A percentile compares a stretch with the other conserved stretches of the same genome.
Conservation (phyloP, 73 alveolate species). For the Uronychia binucleata region DNA sequence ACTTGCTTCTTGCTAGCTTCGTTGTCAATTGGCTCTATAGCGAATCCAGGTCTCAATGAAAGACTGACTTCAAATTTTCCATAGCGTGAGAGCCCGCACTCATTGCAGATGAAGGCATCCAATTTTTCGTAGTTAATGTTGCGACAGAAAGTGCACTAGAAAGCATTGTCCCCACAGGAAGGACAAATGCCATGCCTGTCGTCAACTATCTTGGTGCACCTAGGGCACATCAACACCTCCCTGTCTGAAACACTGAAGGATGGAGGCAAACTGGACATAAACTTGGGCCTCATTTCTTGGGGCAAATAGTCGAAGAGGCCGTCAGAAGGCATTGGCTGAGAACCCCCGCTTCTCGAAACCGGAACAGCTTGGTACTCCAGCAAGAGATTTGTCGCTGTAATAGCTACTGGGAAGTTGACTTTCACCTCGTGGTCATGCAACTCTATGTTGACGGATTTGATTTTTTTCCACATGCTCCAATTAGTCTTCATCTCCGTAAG, state of each 20-base stretch:
- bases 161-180: constrained; percentile 67
- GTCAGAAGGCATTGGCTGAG: background rate
- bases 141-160: constrained; percentile 59
- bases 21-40: constrained; percentile 25
- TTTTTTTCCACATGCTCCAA: constrained; percentile 45
- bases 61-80: constrained; percentile 47
- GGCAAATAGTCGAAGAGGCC: background rate
- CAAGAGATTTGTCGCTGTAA: constrained; percentile 37
- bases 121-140: constrained; percentile 65
- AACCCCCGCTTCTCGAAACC: background rate
- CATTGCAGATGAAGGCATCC: constrained; percentile 70
- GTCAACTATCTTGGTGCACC: constrained; percentile 60
- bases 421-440: constrained; percentile 7
- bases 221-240: constrained; percentile 55
- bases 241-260: constrained; percentile 11
- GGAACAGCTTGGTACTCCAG: constrained; percentile 31
- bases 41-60: constrained; percentile 21
- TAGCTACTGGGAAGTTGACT: constrained; percentile 37
- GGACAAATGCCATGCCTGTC: constrained; percentile 58
- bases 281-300: background rate
- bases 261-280: background rate
- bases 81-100: constrained; percentile 59
- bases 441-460: constrained; percentile 29
- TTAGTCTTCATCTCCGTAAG: constrained; percentile 58
- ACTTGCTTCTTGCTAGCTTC: constrained; percentile 25